Conservation (phyloP, 345 rosid species). For the Microcos paniculata region DNA sequence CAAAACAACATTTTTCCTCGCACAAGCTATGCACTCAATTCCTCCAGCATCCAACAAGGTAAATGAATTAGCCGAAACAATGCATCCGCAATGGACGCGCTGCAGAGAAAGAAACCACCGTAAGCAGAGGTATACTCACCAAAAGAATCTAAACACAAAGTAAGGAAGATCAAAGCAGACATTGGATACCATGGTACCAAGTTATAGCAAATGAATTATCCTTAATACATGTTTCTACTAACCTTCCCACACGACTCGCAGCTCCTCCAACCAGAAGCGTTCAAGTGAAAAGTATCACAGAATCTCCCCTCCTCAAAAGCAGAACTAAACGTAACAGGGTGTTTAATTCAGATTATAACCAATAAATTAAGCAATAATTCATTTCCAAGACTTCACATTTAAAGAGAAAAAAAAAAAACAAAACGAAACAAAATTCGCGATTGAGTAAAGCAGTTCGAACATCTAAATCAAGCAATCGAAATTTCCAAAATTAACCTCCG, state of each 20-base stretch:
- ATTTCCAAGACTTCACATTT: not conserved
- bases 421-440: not conserved
- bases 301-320: slow-evolving; percentile 77
- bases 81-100: slow-evolving; percentile 94
- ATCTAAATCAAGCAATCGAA: not conserved
- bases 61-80: slow-evolving; percentile 61
- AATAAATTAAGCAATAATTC: not conserved
- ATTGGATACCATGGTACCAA: not conserved
- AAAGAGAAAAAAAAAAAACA: too few species aligned
- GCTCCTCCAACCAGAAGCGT: slow-evolving; percentile 84
- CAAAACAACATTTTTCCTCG: slow-evolving; percentile 55
- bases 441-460: not conserved
- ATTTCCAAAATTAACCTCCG: slow-evolving; percentile 8
- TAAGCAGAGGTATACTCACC: slow-evolving; percentile 21
- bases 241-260: slow-evolving; percentile 97
- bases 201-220: slow-evolving; percentile 15
- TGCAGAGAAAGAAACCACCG: slow-evolving; percentile 34
- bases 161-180: slow-evolving; percentile 11
- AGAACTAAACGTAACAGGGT: slow-evolving; percentile 31
- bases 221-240: slow-evolving; percentile 24
- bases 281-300: slow-evolving; percentile 69
- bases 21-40: slow-evolving; percentile 74
- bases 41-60: slow-evolving; percentile 90
- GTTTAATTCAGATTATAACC: not conserved
- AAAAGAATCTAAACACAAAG: slow-evolving; percentile 11